A percentile compares a stretch with the other conserved stretches of the same genome.
Conservation (phyloP, 1,284 basidiomycete genomes). For the Golubevia sp. region DNA sequence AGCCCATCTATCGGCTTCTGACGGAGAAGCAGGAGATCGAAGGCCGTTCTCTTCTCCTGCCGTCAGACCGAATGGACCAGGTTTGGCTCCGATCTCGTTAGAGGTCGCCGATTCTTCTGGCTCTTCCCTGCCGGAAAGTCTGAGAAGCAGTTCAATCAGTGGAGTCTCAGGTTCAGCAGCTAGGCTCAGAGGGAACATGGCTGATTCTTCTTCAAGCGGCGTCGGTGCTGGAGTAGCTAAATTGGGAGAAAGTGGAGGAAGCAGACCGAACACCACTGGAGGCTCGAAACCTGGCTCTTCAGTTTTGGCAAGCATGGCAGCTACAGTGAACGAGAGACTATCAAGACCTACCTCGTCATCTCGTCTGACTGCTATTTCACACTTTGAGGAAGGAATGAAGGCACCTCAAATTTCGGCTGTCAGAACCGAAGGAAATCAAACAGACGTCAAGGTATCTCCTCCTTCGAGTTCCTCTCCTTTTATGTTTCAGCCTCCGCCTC, state of each 20-base stretch:
- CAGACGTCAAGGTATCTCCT: conserved; percentile 29
- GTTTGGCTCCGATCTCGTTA: not conserved
- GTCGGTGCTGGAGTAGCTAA: too few relatives aligned
- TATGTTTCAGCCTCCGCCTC: conserved; percentile 42
- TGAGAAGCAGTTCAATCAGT: not conserved
- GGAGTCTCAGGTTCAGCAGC: not conserved
- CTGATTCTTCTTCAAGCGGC: not conserved
- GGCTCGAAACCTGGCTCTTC: not conserved
- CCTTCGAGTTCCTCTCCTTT: conserved; percentile 36
- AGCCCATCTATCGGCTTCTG: not conserved
- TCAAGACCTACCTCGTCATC: not conserved
- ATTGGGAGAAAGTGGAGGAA: too few relatives aligned
- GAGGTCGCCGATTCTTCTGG: not conserved
- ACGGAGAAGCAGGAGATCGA: not conserved
- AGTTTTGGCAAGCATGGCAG: conserved; percentile 5
- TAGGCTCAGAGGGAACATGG: not conserved
- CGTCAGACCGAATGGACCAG: not conserved
- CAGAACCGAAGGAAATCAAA: conserved; percentile 17
- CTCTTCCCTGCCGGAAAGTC: not conserved
- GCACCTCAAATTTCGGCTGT: conserved; percentile 12
- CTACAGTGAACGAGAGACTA: conserved; percentile 2
- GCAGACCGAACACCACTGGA: not conserved
- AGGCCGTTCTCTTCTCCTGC: not conserved
- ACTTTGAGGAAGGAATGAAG: conserved; percentile 3
- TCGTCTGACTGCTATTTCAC: not conserved